phyloP scores from a whole-genome alignment of 140 eudicot species.

The Eryngium alpinum region DNA sequence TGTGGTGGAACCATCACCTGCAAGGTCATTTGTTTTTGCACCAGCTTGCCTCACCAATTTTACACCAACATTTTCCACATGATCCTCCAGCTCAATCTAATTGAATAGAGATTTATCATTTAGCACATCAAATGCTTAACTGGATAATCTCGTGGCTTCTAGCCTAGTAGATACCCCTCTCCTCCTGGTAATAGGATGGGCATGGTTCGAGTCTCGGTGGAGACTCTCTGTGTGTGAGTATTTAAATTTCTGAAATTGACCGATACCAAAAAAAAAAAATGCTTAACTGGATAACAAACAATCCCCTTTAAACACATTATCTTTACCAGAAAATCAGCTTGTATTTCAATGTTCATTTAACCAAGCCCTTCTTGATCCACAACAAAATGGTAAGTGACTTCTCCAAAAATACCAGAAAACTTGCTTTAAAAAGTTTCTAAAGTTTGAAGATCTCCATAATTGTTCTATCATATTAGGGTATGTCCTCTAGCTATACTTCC shows the following conservation, averaged over 20 bases:
- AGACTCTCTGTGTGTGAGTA: no score
- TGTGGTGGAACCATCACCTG: slow-evolving; percentile 93
- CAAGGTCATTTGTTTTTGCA: slow-evolving; percentile 84
- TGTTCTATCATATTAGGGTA: background rate
- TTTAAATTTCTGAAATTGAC: no score
- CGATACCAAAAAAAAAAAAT: no score
- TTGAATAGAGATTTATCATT: slow-evolving; percentile 9
- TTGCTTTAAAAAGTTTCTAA: background rate
- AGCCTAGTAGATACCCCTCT: no score
- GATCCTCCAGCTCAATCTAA: slow-evolving; percentile 85
- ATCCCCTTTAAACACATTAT: background rate
- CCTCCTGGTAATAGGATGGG: no score
- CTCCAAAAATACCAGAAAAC: background rate
- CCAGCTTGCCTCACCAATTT: slow-evolving; percentile 93
- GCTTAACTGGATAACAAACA: background rate
- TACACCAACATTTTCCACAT: slow-evolving; percentile 81
- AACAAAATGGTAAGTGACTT: background rate
- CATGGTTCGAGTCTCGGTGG: no score
- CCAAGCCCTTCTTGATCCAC: background rate
- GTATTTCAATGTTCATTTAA: background rate
- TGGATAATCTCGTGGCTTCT: no score
- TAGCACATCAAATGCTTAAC: background rate
- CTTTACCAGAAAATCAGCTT: background rate
- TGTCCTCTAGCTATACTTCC: background rate
- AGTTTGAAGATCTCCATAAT: background rate